phyloP scores from a whole-genome alignment of 108 stramenopile species.

The Skeletonema grethae region DNA sequence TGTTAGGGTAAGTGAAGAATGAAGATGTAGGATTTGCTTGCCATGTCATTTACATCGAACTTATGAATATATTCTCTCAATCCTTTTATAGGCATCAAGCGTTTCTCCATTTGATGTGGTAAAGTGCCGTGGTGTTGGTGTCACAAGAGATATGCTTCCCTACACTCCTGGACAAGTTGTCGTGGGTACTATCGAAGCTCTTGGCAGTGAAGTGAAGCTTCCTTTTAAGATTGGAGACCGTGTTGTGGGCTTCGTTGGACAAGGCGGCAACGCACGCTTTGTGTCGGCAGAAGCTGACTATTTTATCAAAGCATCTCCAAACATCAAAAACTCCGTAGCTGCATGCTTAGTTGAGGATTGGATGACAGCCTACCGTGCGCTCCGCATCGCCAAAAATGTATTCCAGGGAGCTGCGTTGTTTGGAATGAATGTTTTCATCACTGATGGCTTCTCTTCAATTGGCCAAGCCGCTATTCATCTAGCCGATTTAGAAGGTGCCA shows the following conservation, averaged over 20 bases:
- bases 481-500: slow-evolving; percentile 60
- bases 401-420: slow-evolving; percentile 39
- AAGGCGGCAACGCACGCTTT: slow-evolving; percentile 71
- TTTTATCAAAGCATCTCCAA: slow-evolving; percentile 60
- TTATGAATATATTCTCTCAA: not conserved
- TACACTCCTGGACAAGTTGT: slow-evolving; percentile 67
- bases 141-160: slow-evolving; percentile 50
- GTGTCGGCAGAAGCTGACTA: slow-evolving; percentile 42
- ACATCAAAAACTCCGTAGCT: slow-evolving; percentile 53
- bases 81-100: slow-evolving; percentile 59
- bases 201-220: slow-evolving; percentile 40
- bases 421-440: slow-evolving; percentile 67
- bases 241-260: slow-evolving; percentile 55
- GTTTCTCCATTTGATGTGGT: slow-evolving; percentile 61
- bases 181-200: slow-evolving; percentile 54
- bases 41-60: not conserved
- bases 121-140: slow-evolving; percentile 55
- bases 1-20: slow-evolving; percentile 39
- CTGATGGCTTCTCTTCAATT: slow-evolving; percentile 63
- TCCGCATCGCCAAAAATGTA: slow-evolving; percentile 55
- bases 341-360: slow-evolving; percentile 77
- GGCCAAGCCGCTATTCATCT: slow-evolving; percentile 69
- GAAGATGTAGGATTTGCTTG: not conserved
- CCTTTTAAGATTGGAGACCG: slow-evolving; percentile 56
- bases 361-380: slow-evolving; percentile 71